Base-by-base conservation (phyloP, 169 alveolate species). In the Theileria orientalis region DNA sequence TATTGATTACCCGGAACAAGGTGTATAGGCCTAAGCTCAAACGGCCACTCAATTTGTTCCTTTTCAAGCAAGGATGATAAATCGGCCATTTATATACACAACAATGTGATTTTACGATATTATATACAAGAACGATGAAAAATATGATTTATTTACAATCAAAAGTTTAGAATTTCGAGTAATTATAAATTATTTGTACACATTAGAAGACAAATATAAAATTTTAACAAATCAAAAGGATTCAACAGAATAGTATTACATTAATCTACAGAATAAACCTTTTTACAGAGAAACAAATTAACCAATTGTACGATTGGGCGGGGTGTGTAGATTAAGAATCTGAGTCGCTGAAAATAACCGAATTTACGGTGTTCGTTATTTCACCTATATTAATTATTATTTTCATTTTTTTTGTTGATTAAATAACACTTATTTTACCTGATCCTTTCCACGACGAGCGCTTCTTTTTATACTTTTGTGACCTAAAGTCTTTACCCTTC, bases 391-490 rank as follows among this genome's bases (percentile, higher is more conserved):
- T 19, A 6, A 35, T 0, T 16, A 51, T 42, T 60, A 51, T 27
- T 9, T 27, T 35, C 0, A 42, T 7, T 29, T 37, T 29, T n/a
- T 3, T 30, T 54, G 14, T n/a, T n/a, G n/a, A n/a, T n/a, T n/a
- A n/a, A n/a, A n/a, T n/a, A n/a, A n/a, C n/a, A n/a, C n/a, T n/a
- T 3, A 69, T 19, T 7, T 2, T 69, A 40, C 93, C 93, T 68
- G 83, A 69, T 5, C 95, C 95, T 69, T 76, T 90, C 95, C 95
- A 91, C 13, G 92, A 87, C 14, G 94, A 87, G 40, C 88, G 75
- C 71, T 91, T 91, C 85, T 91, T 91, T 84, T 91, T 91, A 33
- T 83, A 78, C 74, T 91, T 91, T 57, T 90, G 93, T 33, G 84
- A 85, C 35, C 94, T 87, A 64, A 91, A 91, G 25, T 87, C 90